Conservation (phyloP, 2,329 filamentous ascomycete species). For the Metarhizium robertsii region DNA sequence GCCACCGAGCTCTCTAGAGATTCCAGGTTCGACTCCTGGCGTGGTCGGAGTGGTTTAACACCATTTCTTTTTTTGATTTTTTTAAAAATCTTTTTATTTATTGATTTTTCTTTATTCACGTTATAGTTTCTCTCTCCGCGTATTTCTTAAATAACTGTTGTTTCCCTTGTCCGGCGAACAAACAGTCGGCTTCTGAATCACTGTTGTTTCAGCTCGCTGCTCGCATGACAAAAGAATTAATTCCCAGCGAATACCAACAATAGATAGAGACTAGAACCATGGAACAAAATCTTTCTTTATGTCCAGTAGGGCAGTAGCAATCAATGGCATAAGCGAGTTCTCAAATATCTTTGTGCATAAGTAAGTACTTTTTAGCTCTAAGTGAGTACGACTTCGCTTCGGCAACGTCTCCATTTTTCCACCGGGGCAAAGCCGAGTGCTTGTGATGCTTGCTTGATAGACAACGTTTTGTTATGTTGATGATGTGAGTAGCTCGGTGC, state of each 20-base stretch:
- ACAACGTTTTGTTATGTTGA: not conserved
- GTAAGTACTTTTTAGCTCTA: not conserved
- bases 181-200: not conserved
- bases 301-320: not conserved
- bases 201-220: not conserved
- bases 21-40: constrained; percentile 35
- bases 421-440: not conserved
- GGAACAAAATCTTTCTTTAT: not conserved
- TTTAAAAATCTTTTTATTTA: not conserved
- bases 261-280: not conserved
- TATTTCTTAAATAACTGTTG: not conserved
- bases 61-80: constrained; percentile 6
- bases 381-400: not conserved
- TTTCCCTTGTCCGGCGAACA: not conserved
- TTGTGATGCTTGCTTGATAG: not conserved
- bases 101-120: no score
- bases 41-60: constrained; percentile 20
- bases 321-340: not conserved
- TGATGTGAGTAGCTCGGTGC: not conserved
- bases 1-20: constrained; percentile 25
- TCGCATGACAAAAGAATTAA: not conserved
- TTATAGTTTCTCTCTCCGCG: not conserved
- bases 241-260: no score
- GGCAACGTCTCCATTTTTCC: not conserved
- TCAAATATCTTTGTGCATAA: not conserved